Conservation (phyloP, 192 early-diverging fungal genomes). For the Paraglomus occultum region DNA sequence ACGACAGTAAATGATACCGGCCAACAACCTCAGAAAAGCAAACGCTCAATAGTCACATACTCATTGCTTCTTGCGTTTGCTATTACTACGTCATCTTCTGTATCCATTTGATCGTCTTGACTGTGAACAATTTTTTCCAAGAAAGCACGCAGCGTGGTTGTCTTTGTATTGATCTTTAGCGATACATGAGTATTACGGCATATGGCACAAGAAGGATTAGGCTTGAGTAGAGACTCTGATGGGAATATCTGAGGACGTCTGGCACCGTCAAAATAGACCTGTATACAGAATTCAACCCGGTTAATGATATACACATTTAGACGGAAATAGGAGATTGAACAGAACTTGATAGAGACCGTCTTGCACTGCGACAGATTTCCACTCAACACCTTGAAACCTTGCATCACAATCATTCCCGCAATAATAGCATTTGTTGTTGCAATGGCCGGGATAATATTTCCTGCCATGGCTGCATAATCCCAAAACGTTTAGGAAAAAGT, state of each 20-base stretch:
- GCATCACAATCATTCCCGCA: constrained; percentile 77
- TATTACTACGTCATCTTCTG: constrained; percentile 62
- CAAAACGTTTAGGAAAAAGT: too few relatives aligned
- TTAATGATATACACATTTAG: neutral
- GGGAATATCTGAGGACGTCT: constrained; percentile 59
- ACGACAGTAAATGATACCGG: neutral
- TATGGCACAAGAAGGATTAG: constrained; percentile 75
- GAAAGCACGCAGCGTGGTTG: constrained; percentile 67
- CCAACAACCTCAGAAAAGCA: too few relatives aligned
- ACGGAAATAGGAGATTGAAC: neutral
- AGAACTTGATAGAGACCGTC: constrained; percentile 43
- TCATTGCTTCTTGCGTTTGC: constrained; percentile 45
- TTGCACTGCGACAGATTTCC: constrained; percentile 48
- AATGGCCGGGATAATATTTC: constrained; percentile 97
- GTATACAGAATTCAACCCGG: neutral
- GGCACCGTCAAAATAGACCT: constrained; percentile 60
- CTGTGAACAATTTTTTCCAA: constrained; percentile 48
- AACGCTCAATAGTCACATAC: neutral
- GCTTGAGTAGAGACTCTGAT: constrained; percentile 59
- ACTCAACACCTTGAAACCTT: constrained; percentile 75
- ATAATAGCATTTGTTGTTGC: constrained; percentile 86
- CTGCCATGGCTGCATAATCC: too few relatives aligned
- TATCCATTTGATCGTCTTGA: constrained; percentile 44
- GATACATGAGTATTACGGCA: constrained; percentile 66
- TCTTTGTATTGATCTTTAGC: constrained; percentile 55